Evolutionary conservation across 2,329 filamentous ascomycete species (phyloP), one percentile per base, ranked within the genome.

Genomic region (Ophiostoma novo-ulmi): DNA sequence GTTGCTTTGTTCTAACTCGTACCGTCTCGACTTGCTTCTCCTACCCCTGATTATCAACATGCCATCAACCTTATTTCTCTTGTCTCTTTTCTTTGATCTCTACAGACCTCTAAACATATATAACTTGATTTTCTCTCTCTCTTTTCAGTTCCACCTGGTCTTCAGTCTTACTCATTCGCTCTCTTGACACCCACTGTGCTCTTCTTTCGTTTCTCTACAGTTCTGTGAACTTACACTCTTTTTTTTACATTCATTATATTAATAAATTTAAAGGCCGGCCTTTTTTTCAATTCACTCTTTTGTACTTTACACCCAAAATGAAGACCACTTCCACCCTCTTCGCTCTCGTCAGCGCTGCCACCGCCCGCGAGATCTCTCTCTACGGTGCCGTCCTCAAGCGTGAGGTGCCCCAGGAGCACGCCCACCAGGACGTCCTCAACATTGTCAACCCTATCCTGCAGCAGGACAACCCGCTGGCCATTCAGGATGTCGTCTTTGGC

Each of bases 341-440:
- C 61, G 75, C 77, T 75, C 75, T 79, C 22, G 76, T 74, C 72
- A 76, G 76, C 73, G 55, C 76, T 10, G 75, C 74, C 44, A 73
- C 77, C 20, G 78, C 78, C 64, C 78, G 78, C 35, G 76, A 78
- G 36, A 69, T 79, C 13, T 52, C 73, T 67, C 48, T 75, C 36
- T 76, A 75, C 73, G 70, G 68, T 36, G 70, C 10, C 61, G 38
- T 75, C 22, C 41, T 71, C 64, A 79, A 78, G 77, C 83, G 83
- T 70, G 82, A 85, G 77, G 83, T 85, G 52, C 83, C 83, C 41
- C 83, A 85, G 76, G 83, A 85, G 74, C 82, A 85, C 76, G 80
- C 82, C 5, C 83, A 86, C 77, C 77, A 81, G 75, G 78, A 79
- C 71, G 77, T 83, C 74, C 74, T 85, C 70, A 74, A 76, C 31